A percentile compares a stretch with the other conserved stretches of the same genome.
These are phyloP conservation scores for Pythium coloratum DNA, from an alignment of 352 stramenopile genomes.

Conservation along the genomic window DNA sequence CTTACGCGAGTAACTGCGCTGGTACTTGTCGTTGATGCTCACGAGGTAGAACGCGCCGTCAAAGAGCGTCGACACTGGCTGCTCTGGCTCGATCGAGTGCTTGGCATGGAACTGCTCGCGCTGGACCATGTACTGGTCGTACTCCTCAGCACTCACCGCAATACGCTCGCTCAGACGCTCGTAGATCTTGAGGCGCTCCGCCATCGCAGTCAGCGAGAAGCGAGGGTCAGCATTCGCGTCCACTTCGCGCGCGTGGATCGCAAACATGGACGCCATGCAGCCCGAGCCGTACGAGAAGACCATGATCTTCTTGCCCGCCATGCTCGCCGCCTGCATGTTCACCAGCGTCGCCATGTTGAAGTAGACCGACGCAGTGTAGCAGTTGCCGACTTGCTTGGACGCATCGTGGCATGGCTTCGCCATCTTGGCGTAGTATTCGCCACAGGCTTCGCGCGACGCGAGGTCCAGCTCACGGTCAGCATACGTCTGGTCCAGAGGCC, in stretches of 20 bases:
- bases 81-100: slow-evolving; percentile 65
- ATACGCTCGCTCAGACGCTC: slow-evolving; percentile 80
- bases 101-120: slow-evolving; percentile 82
- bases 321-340: slow-evolving; percentile 38
- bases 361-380: slow-evolving; percentile 97
- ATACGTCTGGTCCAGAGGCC: slow-evolving; percentile 91
- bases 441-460: slow-evolving; percentile 76
- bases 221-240: slow-evolving; percentile 23
- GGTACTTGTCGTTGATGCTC: slow-evolving; percentile 88
- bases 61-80: slow-evolving; percentile 62
- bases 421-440: slow-evolving; percentile 72
- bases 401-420: slow-evolving; percentile 84
- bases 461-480: slow-evolving; percentile 90
- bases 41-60: slow-evolving; percentile 92
- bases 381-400: slow-evolving; percentile 94
- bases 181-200: slow-evolving; percentile 75
- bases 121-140: slow-evolving; percentile 90
- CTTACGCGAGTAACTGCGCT: slow-evolving; percentile 84
- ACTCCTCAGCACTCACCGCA: slow-evolving; percentile 87
- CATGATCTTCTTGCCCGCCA: slow-evolving; percentile 79
- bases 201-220: slow-evolving; percentile 92
- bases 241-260: slow-evolving; percentile 43
- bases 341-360: slow-evolving; percentile 95
- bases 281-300: slow-evolving; percentile 98
- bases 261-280: slow-evolving; percentile 96